These are phyloP conservation scores for Periconia sp. DNA, from an alignment of 2,329 filamentous ascomycete species.

Conservation along the genomic window DNA sequence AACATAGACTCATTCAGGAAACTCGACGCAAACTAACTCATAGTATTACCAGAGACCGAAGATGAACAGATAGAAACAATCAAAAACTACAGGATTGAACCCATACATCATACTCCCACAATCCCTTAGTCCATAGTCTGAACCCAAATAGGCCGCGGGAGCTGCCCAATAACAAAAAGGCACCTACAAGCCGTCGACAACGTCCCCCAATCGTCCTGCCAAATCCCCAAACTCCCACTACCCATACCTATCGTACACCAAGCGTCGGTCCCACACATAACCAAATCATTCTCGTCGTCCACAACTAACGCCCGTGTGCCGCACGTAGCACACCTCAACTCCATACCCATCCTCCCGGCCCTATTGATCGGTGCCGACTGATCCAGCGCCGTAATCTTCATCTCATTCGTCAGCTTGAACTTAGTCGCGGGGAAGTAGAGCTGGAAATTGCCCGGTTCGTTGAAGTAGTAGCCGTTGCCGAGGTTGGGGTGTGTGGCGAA, in stretches of 20 bases:
- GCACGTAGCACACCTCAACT: constrained; percentile 4
- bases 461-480: constrained; percentile 5
- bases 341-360: constrained; percentile 5
- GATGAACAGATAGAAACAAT: not conserved
- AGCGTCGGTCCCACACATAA: constrained; percentile 12
- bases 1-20: not conserved
- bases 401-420: constrained; percentile 3
- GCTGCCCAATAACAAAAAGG: constrained; percentile 4
- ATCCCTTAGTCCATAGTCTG: not conserved
- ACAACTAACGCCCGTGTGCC: constrained; percentile 1
- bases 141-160: not conserved
- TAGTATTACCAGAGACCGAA: not conserved
- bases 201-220: not conserved
- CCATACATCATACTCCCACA: too few relatives aligned
- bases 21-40: not conserved
- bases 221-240: constrained; percentile 1
- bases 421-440: constrained; percentile 14
- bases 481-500: not conserved
- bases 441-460: constrained; percentile 10
- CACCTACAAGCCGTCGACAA: constrained; percentile 4
- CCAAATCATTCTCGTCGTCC: constrained; percentile 13
- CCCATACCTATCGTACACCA: constrained; percentile 11
- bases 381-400: constrained; percentile 1
- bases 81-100: not conserved
- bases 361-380: constrained; percentile 6